Evolutionary conservation across 805 yeast genomes (phyloP).

Genomic region (Ogataea pilisensis): DNA sequence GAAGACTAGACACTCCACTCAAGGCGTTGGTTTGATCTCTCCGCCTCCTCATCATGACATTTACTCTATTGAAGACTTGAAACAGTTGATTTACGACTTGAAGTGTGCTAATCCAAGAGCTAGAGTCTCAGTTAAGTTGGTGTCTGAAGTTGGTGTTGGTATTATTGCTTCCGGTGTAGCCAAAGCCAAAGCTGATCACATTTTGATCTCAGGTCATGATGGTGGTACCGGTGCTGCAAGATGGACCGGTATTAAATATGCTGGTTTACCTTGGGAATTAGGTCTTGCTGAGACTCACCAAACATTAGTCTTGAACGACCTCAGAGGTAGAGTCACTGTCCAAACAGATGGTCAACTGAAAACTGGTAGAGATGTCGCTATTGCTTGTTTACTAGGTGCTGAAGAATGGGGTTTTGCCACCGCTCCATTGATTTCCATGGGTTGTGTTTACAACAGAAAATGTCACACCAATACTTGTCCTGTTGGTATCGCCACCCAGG

Average conservation of each 20-base stretch:
- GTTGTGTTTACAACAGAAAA: conserved; percentile 94
- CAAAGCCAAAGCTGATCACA: conserved; percentile 96
- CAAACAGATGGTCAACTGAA: conserved; percentile 99
- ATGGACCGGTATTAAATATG: conserved; percentile 94
- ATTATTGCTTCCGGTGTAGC: conserved; percentile 99
- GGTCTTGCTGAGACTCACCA: conserved; percentile 98
- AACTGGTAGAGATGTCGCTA: conserved; percentile 95
- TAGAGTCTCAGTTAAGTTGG: conserved; percentile 92
- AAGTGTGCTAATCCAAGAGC: conserved; percentile 98
- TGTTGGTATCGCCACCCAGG: conserved; percentile 98
- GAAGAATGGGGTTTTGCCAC: conserved; percentile 99
- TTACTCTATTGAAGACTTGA: conserved; percentile 95
- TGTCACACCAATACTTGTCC: conserved; percentile 95
- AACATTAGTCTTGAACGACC: conserved; percentile 90
- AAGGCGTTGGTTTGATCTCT: conserved; percentile 93
- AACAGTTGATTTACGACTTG: conserved; percentile 92
- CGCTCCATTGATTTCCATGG: conserved; percentile 94
- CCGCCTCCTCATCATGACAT: conserved; percentile 99
- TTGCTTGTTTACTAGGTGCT: conserved; percentile 95
- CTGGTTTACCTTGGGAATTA: conserved; percentile 98
- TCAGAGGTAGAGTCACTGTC: conserved; percentile 91
- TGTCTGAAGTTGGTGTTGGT: conserved; percentile 98
- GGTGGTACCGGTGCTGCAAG: conserved; percentile 99
- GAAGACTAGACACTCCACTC: conserved; percentile 92
- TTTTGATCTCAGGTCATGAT: conserved; percentile 94